phyloP scores from a whole-genome alignment of 495 filamentous ascomycete genomes.

The Aspergillus mulundensis region DNA sequence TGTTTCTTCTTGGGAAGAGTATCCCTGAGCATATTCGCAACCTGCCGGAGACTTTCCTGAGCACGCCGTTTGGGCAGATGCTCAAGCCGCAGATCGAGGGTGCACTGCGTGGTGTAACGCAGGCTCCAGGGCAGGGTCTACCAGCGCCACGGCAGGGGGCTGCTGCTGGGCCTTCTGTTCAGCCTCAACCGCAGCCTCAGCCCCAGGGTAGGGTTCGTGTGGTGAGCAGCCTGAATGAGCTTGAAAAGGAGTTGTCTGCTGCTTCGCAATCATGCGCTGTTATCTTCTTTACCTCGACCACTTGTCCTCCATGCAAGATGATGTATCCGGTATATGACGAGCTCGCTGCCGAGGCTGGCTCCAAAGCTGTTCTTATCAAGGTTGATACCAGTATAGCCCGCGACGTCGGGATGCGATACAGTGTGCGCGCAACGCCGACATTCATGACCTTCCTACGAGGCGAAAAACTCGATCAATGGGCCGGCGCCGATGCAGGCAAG shows the following conservation, averaged over 20 bases:
- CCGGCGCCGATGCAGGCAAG: slow-evolving; percentile 63
- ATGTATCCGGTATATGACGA: slow-evolving; percentile 82
- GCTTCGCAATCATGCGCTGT: slow-evolving; percentile 67
- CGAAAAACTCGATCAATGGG: slow-evolving; percentile 73
- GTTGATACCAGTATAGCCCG: slow-evolving; percentile 68
- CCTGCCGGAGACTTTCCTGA: slow-evolving; percentile 78
- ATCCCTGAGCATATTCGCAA: slow-evolving; percentile 88
- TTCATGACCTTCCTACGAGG: slow-evolving; percentile 86
- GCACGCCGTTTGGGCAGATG: slow-evolving; percentile 90
- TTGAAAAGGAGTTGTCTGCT: slow-evolving; percentile 56
- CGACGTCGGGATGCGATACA: slow-evolving; percentile 63
- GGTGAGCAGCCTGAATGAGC: slow-evolving; percentile 50
- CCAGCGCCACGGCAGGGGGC: neutral
- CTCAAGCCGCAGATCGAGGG: slow-evolving; percentile 74
- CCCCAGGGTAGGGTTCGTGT: slow-evolving; percentile 39
- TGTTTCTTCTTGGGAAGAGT: slow-evolving; percentile 83
- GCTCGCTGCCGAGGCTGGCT: slow-evolving; percentile 69
- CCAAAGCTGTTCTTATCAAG: slow-evolving; percentile 71
- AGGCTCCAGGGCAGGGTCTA: slow-evolving; percentile 35
- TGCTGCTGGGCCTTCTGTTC: slow-evolving; percentile 20
- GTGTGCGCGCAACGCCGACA: slow-evolving; percentile 75
- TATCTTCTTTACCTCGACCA: slow-evolving; percentile 89
- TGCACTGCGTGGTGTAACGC: slow-evolving; percentile 66
- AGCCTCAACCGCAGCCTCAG: slow-evolving; percentile 17
- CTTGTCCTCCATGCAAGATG: slow-evolving; percentile 78